Evolutionary conservation across 306 rosid genomes (phyloP).

Genomic region (Fragaria vesca): DNA sequence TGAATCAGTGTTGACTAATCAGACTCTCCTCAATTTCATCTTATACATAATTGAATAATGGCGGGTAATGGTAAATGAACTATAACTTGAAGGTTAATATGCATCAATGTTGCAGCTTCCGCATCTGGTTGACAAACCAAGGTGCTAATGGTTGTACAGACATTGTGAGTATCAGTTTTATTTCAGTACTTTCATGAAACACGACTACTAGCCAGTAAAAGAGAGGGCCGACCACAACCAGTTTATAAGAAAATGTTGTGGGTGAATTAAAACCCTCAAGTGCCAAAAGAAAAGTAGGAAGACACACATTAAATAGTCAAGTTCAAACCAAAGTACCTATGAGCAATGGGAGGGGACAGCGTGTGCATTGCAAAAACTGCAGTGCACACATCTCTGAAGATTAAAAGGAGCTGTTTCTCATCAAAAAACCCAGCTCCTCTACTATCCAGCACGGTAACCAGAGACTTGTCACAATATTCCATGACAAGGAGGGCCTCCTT

Average conservation of each 20-base stretch:
- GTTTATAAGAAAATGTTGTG: background rate
- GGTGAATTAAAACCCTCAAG: background rate
- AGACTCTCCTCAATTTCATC: no score
- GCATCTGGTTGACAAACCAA: background rate
- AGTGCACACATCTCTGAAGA: slow-evolving; percentile 90
- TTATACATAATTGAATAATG: no score
- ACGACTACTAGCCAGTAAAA: background rate
- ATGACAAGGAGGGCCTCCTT: slow-evolving; percentile 92
- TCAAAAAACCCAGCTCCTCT: slow-evolving; percentile 86
- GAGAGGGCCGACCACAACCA: background rate
- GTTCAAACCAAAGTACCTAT: slow-evolving; percentile 55
- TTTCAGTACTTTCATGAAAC: background rate
- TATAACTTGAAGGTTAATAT: background rate
- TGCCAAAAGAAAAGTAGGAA: background rate
- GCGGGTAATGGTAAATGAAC: background rate
- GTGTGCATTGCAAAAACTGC: slow-evolving; percentile 97
- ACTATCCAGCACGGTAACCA: slow-evolving; percentile 84
- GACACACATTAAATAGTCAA: slow-evolving; percentile 8
- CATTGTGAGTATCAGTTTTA: background rate
- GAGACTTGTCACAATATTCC: slow-evolving; percentile 91
- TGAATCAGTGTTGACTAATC: no score
- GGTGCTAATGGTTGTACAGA: background rate
- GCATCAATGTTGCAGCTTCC: background rate
- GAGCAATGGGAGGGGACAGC: slow-evolving; percentile 89
- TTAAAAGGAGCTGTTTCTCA: slow-evolving; percentile 72